Conservation (phyloP, 805 yeast species). For the Diddensiella transvaalensis region DNA sequence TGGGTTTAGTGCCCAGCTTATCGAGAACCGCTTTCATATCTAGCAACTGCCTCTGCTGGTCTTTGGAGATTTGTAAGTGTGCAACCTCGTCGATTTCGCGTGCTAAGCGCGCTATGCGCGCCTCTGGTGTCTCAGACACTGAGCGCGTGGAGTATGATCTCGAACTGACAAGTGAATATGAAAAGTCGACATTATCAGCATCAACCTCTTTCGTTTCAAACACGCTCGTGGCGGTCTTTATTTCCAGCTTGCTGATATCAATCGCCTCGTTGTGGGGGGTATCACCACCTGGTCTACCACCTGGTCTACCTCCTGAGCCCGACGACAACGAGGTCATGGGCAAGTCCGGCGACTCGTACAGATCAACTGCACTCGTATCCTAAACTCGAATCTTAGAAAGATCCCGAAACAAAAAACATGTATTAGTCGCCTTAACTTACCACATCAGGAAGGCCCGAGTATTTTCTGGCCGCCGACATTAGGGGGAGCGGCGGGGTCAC, state of each 20-base stretch:
- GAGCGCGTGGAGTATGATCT: conserved; percentile 10
- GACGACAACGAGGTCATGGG: too few relatives aligned
- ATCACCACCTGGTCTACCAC: too few relatives aligned
- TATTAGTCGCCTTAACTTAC: conserved; percentile 9
- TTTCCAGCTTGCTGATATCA: conserved; percentile 3
- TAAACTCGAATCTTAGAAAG: too few relatives aligned
- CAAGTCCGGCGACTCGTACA: conserved; percentile 21
- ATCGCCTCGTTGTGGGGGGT: conserved; percentile 8
- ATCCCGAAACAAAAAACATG: too few relatives aligned
- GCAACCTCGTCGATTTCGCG: conserved; percentile 22
- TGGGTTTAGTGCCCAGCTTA: not conserved
- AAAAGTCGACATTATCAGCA: conserved; percentile 16
- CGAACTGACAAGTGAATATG: conserved; percentile 7
- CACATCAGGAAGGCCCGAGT: conserved; percentile 22
- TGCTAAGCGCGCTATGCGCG: conserved; percentile 19
- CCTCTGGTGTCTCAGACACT: conserved; percentile 16
- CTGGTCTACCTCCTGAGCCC: too few relatives aligned
- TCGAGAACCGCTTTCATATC: conserved; percentile 8
- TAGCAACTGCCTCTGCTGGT: conserved; percentile 22
- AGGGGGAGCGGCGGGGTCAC: too few relatives aligned
- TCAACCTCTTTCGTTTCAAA: conserved; percentile 19
- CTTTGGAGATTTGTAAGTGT: conserved; percentile 18
- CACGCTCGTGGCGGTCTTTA: conserved; percentile 3
- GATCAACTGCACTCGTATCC: conserved; percentile 8
- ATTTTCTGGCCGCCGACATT: conserved; percentile 8